Evolutionary conservation across 495 filamentous ascomycete species (phyloP).

Genomic region (Penicillium dipodomyicola): DNA sequence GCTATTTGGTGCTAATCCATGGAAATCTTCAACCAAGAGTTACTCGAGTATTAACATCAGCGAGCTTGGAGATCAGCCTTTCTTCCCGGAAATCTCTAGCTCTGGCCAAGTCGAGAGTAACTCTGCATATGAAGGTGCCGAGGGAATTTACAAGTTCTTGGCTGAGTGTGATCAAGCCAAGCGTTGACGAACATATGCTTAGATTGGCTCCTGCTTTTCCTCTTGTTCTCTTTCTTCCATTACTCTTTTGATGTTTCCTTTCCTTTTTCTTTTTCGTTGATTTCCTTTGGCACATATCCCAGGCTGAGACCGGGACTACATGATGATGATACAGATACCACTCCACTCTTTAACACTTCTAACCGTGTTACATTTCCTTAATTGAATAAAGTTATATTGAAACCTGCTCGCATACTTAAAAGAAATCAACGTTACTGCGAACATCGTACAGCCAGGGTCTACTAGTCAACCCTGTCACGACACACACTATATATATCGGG

Average conservation of each 20-base stretch:
- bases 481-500: too few relatives aligned
- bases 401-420: neutral
- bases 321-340: slow-evolving; percentile 28
- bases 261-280: neutral
- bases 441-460: neutral
- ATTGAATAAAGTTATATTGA: neutral
- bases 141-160: slow-evolving; percentile 84
- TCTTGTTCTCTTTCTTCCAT: neutral
- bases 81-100: slow-evolving; percentile 39
- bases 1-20: slow-evolving; percentile 49
- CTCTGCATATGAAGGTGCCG: slow-evolving; percentile 71
- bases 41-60: slow-evolving; percentile 55
- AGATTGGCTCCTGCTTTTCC: neutral
- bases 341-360: slow-evolving; percentile 26
- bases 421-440: neutral
- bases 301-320: slow-evolving; percentile 8
- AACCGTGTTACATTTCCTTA: slow-evolving; percentile 4
- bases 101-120: slow-evolving; percentile 37
- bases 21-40: slow-evolving; percentile 42
- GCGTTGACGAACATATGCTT: slow-evolving; percentile 12
- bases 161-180: slow-evolving; percentile 74
- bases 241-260: neutral
- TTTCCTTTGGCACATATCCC: slow-evolving; percentile 8
- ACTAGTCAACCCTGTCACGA: too few relatives aligned
- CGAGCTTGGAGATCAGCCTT: slow-evolving; percentile 48